phyloP scores from a whole-genome alignment of 345 rosid species.

The Eucalyptus pauciflora region DNA sequence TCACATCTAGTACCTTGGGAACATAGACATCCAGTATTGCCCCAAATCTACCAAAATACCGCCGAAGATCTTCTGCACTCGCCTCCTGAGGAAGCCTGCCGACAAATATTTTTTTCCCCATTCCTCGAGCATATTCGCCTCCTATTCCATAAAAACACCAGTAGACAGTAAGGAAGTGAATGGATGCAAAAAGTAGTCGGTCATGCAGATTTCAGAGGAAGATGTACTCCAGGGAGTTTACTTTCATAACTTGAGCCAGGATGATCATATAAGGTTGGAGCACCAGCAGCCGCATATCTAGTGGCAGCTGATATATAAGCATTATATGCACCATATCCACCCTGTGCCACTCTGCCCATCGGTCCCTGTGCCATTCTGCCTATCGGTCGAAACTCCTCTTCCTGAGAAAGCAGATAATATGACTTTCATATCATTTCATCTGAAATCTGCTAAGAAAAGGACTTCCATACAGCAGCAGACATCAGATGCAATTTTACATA shows the following conservation, averaged over 20 bases:
- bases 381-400: constrained; percentile 72
- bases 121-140: constrained; percentile 55
- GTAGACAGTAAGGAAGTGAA: not conserved
- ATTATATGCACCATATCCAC: constrained; percentile 97
- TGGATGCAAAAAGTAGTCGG: not conserved
- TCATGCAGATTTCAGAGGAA: not conserved
- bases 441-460: not conserved
- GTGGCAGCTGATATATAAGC: constrained; percentile 97
- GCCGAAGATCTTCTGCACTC: constrained; percentile 68
- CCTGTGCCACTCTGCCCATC: constrained; percentile 41
- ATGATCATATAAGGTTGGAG: constrained; percentile 92
- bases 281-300: constrained; percentile 90
- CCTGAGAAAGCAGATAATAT: constrained; percentile 19
- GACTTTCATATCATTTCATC: not conserved
- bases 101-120: constrained; percentile 88
- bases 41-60: constrained; percentile 91
- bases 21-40: constrained; percentile 83
- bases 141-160: constrained; percentile 4
- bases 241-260: constrained; percentile 74
- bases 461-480: not conserved
- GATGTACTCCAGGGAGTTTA: constrained; percentile 13
- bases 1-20: constrained; percentile 33
- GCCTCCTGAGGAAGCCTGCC: constrained; percentile 99
- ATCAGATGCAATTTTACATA: not conserved
- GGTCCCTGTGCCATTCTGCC: constrained; percentile 61